Conservation (phyloP, 2,329 filamentous ascomycete genomes). For the Fusarium cyanostomum region DNA sequence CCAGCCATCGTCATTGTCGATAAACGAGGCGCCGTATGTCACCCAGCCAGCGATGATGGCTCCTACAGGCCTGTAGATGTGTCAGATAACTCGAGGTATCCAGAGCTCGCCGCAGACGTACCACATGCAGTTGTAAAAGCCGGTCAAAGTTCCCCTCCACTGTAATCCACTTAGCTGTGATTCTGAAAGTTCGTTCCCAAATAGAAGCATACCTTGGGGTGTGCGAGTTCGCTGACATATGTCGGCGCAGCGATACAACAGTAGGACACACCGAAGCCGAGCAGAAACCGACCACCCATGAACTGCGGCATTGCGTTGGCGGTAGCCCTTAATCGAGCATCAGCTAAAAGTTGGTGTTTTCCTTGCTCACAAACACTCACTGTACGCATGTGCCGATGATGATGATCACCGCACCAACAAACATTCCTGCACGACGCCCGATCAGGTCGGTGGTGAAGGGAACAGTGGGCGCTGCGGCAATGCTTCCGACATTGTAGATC, state of each 20-base stretch:
- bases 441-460: conserved; percentile 53
- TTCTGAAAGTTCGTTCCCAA: fast-evolving
- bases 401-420: conserved; percentile 51
- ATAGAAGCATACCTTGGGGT: conserved; percentile 48
- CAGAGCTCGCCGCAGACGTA: not conserved
- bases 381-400: conserved; percentile 54
- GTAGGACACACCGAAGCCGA: conserved; percentile 61
- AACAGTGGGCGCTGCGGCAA: conserved; percentile 52
- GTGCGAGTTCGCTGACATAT: conserved; percentile 60
- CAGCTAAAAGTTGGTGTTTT: fast-evolving
- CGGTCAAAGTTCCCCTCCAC: conserved; percentile 57
- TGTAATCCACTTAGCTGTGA: conserved; percentile 8
- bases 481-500: conserved; percentile 57
- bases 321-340: conserved; percentile 40
- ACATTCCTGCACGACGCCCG: conserved; percentile 55
- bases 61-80: conserved; percentile 44
- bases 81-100: not conserved
- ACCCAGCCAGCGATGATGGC: conserved; percentile 65
- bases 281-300: conserved; percentile 62
- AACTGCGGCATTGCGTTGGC: conserved; percentile 49
- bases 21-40: conserved; percentile 59
- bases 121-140: conserved; percentile 52
- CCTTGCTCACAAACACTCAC: conserved; percentile 23
- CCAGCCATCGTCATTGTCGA: conserved; percentile 47
- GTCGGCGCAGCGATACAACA: conserved; percentile 52